phyloP scores from a whole-genome alignment of 805 yeast genomes.

The Blastobotrys peoriensis region DNA sequence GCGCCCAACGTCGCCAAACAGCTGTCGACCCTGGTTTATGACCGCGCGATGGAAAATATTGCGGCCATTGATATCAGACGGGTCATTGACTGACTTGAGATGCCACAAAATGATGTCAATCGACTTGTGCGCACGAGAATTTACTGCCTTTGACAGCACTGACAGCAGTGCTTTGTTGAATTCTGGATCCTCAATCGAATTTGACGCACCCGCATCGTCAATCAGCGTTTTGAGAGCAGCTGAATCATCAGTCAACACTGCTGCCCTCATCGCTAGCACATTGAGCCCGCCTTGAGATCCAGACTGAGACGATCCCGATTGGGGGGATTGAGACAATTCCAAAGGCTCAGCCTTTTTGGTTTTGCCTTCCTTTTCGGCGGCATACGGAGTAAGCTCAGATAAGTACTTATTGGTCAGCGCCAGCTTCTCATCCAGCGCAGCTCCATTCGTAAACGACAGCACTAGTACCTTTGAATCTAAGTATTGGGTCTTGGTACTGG shows the following conservation, averaged over 20 bases:
- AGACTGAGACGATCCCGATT: not conserved
- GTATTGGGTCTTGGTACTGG: slow-evolving; percentile 49
- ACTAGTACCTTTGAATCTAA: slow-evolving; percentile 64
- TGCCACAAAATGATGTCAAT: slow-evolving; percentile 50
- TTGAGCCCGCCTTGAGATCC: not conserved
- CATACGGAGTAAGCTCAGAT: slow-evolving; percentile 25
- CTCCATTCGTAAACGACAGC: slow-evolving; percentile 69
- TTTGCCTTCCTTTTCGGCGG: slow-evolving; percentile 6
- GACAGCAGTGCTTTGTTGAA: slow-evolving; percentile 38
- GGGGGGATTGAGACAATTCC: slow-evolving; percentile 9
- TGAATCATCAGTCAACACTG: slow-evolving; percentile 40
- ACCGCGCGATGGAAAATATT: slow-evolving; percentile 83
- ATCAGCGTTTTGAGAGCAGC: slow-evolving; percentile 38
- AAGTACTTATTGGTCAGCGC: slow-evolving; percentile 25
- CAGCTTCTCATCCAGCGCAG: slow-evolving; percentile 50
- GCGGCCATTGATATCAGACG: slow-evolving; percentile 70
- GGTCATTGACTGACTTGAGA: slow-evolving; percentile 51
- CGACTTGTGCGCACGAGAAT: slow-evolving; percentile 48
- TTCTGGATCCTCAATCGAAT: slow-evolving; percentile 26
- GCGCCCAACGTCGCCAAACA: slow-evolving; percentile 2
- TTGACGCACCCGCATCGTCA: slow-evolving; percentile 41
- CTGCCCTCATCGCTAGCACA: slow-evolving; percentile 15
- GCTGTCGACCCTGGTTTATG: slow-evolving; percentile 60
- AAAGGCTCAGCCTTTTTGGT: not conserved
- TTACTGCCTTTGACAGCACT: slow-evolving; percentile 59